Conservation (phyloP, 2,329 filamentous ascomycete genomes). For the Talaromyces rugulosus region DNA sequence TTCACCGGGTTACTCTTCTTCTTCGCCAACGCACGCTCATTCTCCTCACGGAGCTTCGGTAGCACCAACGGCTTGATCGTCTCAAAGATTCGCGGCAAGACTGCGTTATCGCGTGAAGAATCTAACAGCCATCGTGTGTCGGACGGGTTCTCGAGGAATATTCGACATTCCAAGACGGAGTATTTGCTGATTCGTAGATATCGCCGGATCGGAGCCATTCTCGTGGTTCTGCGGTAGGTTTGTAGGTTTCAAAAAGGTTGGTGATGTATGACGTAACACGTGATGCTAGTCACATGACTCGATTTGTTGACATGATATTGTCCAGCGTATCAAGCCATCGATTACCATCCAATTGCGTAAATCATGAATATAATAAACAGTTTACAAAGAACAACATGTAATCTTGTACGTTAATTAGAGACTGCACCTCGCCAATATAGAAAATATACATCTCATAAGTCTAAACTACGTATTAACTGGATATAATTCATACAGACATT, state of each 20-base stretch:
- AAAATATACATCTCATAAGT: neutral
- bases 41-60: slow-evolving; percentile 87
- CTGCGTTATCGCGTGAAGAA: slow-evolving; percentile 50
- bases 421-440: too few relatives aligned
- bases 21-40: slow-evolving; percentile 56
- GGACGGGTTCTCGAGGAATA: slow-evolving; percentile 89
- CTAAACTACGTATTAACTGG: neutral
- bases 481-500: slow-evolving; percentile 72
- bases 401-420: too few relatives aligned
- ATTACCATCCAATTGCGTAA: neutral
- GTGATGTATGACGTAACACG: neutral
- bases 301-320: neutral
- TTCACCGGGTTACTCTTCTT: slow-evolving; percentile 79
- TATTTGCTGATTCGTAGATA: slow-evolving; percentile 90
- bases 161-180: slow-evolving; percentile 92
- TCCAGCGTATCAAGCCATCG: neutral
- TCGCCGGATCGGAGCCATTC: slow-evolving; percentile 81
- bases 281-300: neutral
- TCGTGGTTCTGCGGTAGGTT: neutral
- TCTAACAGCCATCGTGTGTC: slow-evolving; percentile 81
- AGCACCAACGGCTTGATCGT: slow-evolving; percentile 80
- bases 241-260: neutral
- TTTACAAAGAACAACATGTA: too few relatives aligned
- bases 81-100: slow-evolving; percentile 74
- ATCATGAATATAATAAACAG: neutral